A percentile compares a stretch with the other conserved stretches of the same genome.
phyloP scores from a whole-genome alignment of 441 rosid genomes.

The Euphorbia schlechtendalii region DNA sequence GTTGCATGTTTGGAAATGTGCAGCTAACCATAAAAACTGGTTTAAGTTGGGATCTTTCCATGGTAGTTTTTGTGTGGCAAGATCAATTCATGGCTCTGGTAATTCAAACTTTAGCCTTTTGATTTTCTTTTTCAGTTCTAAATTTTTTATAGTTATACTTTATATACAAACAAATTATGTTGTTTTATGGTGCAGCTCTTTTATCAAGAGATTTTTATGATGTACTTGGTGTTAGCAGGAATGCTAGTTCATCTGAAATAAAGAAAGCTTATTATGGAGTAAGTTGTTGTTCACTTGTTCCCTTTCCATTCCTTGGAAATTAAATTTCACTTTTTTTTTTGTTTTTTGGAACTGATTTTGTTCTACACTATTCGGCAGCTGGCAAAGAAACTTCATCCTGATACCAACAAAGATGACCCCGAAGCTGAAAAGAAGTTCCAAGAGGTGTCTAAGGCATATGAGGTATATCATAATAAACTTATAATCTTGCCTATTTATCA shows the following conservation, averaged over 20 bases:
- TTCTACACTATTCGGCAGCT: constrained; percentile 40
- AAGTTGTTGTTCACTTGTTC: constrained; percentile 24
- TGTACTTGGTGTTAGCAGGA: constrained; percentile 72
- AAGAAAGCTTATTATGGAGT: constrained; percentile 96
- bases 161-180: no score
- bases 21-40: constrained; percentile 49
- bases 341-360: no score
- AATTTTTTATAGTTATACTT: no score
- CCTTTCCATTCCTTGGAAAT: not conserved
- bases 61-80: constrained; percentile 33
- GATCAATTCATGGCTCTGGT: constrained; percentile 88
- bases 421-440: constrained; percentile 97
- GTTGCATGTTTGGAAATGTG: constrained; percentile 22
- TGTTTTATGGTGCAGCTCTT: constrained; percentile 36
- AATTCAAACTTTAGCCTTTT: constrained; percentile 12
- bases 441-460: constrained; percentile 94
- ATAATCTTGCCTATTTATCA: no score
- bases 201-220: constrained; percentile 71
- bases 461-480: constrained; percentile 36
- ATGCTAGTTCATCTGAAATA: constrained; percentile 68
- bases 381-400: constrained; percentile 95
- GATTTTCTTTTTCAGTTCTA: no score
- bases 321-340: no score
- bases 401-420: constrained; percentile 91
- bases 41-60: constrained; percentile 38